Evolutionary conservation across 1,284 basidiomycete species (phyloP).

Genomic region (Wolfiporia cocos): DNA sequence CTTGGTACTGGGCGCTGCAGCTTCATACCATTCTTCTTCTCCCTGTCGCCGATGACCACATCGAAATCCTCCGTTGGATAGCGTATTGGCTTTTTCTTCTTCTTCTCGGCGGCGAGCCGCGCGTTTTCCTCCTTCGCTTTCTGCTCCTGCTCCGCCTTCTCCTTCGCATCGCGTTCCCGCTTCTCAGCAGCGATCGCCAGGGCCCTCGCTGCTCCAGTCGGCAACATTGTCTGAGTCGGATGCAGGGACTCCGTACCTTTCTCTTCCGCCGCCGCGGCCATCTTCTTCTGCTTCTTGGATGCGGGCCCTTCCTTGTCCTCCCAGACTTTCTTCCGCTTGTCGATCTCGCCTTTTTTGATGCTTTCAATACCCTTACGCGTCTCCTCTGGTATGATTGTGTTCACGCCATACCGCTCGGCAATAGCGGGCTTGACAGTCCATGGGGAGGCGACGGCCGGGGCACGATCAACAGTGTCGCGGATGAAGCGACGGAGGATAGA

Average conservation of each 20-base stretch:
- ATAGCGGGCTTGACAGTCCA: slow-evolving; percentile 91
- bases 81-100: slow-evolving; percentile 87
- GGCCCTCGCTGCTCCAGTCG: slow-evolving; percentile 26
- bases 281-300: slow-evolving; percentile 77
- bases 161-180: slow-evolving; percentile 60
- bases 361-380: slow-evolving; percentile 74
- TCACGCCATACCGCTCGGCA: slow-evolving; percentile 79
- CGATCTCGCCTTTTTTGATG: slow-evolving; percentile 82
- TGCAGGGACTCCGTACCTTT: slow-evolving; percentile 43
- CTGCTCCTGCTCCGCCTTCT: slow-evolving; percentile 60
- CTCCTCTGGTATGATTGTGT: slow-evolving; percentile 80
- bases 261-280: slow-evolving; percentile 63
- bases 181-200: slow-evolving; percentile 43
- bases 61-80: slow-evolving; percentile 84
- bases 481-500: slow-evolving; percentile 95
- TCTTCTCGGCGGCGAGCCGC: slow-evolving; percentile 65
- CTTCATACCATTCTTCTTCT: slow-evolving; percentile 71
- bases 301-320: slow-evolving; percentile 77
- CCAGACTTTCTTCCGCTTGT: slow-evolving; percentile 86
- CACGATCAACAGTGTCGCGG: slow-evolving; percentile 88
- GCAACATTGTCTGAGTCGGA: slow-evolving; percentile 6
- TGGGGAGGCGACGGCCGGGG: slow-evolving; percentile 86
- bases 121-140: slow-evolving; percentile 68
- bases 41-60: slow-evolving; percentile 68
- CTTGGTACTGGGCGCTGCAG: slow-evolving; percentile 66